Base-by-base conservation (phyloP, 805 yeast genomes). In the Barnettozyma californica region DNA sequence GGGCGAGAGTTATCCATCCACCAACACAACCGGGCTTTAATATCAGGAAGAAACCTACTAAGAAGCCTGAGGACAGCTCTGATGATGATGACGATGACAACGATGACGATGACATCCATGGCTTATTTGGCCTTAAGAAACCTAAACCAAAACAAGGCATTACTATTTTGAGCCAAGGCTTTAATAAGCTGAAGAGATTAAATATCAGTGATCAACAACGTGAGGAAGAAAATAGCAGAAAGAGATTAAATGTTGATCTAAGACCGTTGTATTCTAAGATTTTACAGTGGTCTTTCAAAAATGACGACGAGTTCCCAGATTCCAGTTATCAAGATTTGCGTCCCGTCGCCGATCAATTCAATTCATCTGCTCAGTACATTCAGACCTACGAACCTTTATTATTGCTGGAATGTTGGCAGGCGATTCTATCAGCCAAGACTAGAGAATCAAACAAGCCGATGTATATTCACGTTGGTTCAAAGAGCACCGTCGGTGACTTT, bases 331-430 rank as follows among this genome's bases (percentile, higher is more conserved):
- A 60, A 2, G 42, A 46, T 2, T 33, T 55, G 13, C 25, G 21
- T 25, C 42, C 52, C 2, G 83, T 87, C 6, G 76, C 77, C 26
- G 81, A 81, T 54, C 58, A 66, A 1, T 94, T 87, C 60, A 49
- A 58, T 0, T 68, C 77, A 44, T 80, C 81, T 5, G 70, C 68
- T n/a, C 89, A 85, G 3, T 94, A 95, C 60, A 77, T 77, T 43
- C 69, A 71, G 33, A 73, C 78, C 1, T 84, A 88, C 64, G 87
- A 83, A 55, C 99, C 99, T 0, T 71, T 94, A 39, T 68, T 94
- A 40, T 68, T 91, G 62, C 67, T 92, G 37, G 99, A 94, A 67
- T 87, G 96, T 53, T 95, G 98, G 97, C 96, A 91, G 60, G 85
- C 88, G 0, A 77, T 94, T 25, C 84, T 81, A 54, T 75, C 87